Base-by-base conservation (phyloP, 179 eudicot species). In the Beta macrorhiza region DNA sequence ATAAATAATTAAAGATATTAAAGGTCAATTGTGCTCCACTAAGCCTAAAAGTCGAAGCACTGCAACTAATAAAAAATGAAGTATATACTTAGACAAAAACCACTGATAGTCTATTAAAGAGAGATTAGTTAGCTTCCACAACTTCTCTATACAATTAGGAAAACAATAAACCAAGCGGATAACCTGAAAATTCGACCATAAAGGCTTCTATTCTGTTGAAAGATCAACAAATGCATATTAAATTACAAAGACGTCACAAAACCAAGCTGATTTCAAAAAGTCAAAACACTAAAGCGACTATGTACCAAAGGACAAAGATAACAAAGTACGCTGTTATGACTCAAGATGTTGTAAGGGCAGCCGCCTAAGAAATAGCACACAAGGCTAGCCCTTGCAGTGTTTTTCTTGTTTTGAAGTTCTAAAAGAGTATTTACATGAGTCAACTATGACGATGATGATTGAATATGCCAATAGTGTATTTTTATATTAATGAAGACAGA, bases 371-470 rank as follows among this genome's bases (percentile, higher is more conserved):
- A 58, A 42, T 32, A 44, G 53, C 49, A 47, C 58, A 62, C 55
- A 67, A 57, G 55, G 63, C 53, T 62, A 76, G 52, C 67, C 52
- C 44, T 5, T 7, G 56, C 29, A 70, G 62, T 47, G 19, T 77
- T 62, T 42, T 42, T 76, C 81, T 80, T 56, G 64, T 67, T 58
- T 80, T n/a, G 37, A 22, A 37, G 14, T 61, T 51, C 37, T 62
- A 16, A 44, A 74, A 67, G 79, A 81, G 68, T 57, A 81, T 29
- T 80, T 37, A 16, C 74, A 53, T 44, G 75, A 75, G 37, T 65
- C 74, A 44, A 47, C 47, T 55, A 55, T 29, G 62, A 73, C 51
- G 51, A 67, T 0, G 52, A 37, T 64, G 49, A 51, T 75, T 49
- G 75, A 67, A 65, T 3, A 64, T 67, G 79, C 74, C 83, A 81